These are phyloP conservation scores for Pythium apleroticum DNA, from an alignment of 352 stramenopile genomes.

Conservation along the genomic window DNA sequence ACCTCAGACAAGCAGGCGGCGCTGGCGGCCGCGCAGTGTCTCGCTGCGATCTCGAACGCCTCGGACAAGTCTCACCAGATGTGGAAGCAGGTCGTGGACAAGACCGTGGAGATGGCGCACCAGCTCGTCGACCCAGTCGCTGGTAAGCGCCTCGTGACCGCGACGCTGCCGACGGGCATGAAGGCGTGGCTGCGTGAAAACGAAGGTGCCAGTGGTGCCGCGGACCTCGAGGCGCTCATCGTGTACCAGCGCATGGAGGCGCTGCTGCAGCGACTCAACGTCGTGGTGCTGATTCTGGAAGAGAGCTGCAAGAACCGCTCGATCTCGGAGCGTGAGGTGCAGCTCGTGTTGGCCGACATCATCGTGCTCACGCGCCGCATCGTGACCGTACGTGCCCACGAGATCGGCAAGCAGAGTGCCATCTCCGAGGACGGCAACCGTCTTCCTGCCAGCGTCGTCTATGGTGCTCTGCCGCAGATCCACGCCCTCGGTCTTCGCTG, in stretches of 20 bases:
- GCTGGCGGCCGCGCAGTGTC: slow-evolving; percentile 36
- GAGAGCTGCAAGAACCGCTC: slow-evolving; percentile 45
- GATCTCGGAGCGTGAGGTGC: slow-evolving; percentile 77
- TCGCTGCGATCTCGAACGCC: slow-evolving; percentile 52
- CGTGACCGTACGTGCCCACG: slow-evolving; percentile 58
- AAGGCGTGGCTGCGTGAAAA: slow-evolving; percentile 62
- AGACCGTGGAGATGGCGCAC: slow-evolving; percentile 58
- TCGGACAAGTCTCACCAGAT: slow-evolving; percentile 58
- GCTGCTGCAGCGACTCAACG: slow-evolving; percentile 39
- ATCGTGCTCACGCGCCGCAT: slow-evolving; percentile 57
- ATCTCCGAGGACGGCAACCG: slow-evolving; percentile 79
- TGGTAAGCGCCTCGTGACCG: slow-evolving; percentile 42
- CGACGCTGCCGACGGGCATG: slow-evolving; percentile 37
- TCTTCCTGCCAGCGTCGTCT: slow-evolving; percentile 70
- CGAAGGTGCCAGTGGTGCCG: slow-evolving; percentile 27
- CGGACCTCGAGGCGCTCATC: slow-evolving; percentile 34
- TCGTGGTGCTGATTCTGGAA: slow-evolving; percentile 40
- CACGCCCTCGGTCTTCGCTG: slow-evolving; percentile 45
- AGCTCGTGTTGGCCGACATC: slow-evolving; percentile 58
- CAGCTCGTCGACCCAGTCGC: slow-evolving; percentile 64
- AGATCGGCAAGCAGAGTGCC: slow-evolving; percentile 80
- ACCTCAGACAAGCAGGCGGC: slow-evolving; percentile 22
- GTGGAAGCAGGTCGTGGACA: slow-evolving; percentile 71
- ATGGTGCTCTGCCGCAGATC: slow-evolving; percentile 59
- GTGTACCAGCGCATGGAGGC: slow-evolving; percentile 62